phyloP scores from a whole-genome alignment of 495 filamentous ascomycete species.

The Penicillium lividum region DNA sequence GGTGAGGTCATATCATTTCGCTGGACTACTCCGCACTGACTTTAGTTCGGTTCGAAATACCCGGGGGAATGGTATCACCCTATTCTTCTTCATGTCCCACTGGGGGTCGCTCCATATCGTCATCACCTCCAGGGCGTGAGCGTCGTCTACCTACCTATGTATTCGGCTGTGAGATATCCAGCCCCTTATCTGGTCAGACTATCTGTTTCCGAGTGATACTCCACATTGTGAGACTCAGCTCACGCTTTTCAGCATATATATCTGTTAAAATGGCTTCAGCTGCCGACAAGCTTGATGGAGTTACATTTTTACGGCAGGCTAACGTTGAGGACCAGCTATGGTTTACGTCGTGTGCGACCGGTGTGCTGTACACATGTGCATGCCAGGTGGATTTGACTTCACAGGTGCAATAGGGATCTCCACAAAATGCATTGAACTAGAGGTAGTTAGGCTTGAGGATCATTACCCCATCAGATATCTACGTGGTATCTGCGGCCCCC shows the following conservation, averaged over 20 bases:
- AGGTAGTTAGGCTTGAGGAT: not conserved
- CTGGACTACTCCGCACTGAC: not conserved
- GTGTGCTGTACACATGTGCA: not conserved
- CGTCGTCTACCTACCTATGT: too few relatives aligned
- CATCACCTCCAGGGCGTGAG: not conserved
- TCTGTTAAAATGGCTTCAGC: not conserved
- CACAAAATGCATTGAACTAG: not conserved
- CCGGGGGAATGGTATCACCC: constrained; percentile 2
- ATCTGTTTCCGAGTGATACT: not conserved
- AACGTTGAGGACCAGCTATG: too few relatives aligned
- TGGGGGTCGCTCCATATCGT: not conserved
- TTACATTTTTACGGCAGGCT: too few relatives aligned
- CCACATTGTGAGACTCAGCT: not conserved
- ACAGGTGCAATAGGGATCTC: not conserved
- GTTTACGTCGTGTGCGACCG: too few relatives aligned
- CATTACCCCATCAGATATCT: not conserved
- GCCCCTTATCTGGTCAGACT: not conserved
- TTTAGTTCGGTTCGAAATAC: not conserved
- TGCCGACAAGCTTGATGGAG: too few relatives aligned
- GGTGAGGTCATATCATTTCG: not conserved
- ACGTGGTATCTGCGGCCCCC: not conserved
- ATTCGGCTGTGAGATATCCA: not conserved
- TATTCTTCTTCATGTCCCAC: not conserved
- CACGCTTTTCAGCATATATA: constrained; percentile 3
- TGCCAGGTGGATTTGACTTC: not conserved